Evolutionary conservation across 2,329 filamentous ascomycete species (phyloP), one percentile per base, ranked within the genome.

Genomic region (Arthrobotrys conoides): DNA sequence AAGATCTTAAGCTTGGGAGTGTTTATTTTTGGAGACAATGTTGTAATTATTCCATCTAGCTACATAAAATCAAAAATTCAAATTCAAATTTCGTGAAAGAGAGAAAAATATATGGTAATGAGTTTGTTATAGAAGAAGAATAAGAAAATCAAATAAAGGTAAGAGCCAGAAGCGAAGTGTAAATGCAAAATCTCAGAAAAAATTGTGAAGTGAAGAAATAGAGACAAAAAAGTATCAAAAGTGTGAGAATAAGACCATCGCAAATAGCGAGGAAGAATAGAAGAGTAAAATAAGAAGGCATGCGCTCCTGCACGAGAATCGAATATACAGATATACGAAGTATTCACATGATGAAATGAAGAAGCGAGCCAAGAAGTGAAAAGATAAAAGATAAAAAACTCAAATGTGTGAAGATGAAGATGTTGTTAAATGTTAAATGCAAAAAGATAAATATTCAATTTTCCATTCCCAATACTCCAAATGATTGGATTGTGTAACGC

Each of bases 361-460:
- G 76, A 80, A 80, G 80, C 80, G 73, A 53, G 53, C 77, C 72
- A 78, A 38, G 72, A 80, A 64, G 66, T 30, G 27, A 30, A 30
- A 79, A 79, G 76, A 81, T 78, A 51, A 71, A 63, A 64, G 27
- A 30, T 3, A 30, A 30, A 30, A 82, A 83, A n/a, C n/a, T n/a
- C n/a, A 83, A 84, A 81, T 80, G 81, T 84, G 84, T 80, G 81
- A 81, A 83, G 82, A 82, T 84, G 84, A 84, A 83, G 84, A 83
- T 41, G 48, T 55, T 41, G 48, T 55, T 16, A 53, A 67, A 16
- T 53, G 20, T 87, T n/a, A n/a, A 84, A 87, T 88, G 87, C 83
- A 86, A 84, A 87, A 86, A 84, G 87, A 82, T 81, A 83, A 87
- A 82, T 81, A 83, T 83, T 85, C 83, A 83, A 84, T 82, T 71